Evolutionary conservation across 805 yeast genomes (phyloP).

Genomic region (Priceomyces haplophilus): DNA sequence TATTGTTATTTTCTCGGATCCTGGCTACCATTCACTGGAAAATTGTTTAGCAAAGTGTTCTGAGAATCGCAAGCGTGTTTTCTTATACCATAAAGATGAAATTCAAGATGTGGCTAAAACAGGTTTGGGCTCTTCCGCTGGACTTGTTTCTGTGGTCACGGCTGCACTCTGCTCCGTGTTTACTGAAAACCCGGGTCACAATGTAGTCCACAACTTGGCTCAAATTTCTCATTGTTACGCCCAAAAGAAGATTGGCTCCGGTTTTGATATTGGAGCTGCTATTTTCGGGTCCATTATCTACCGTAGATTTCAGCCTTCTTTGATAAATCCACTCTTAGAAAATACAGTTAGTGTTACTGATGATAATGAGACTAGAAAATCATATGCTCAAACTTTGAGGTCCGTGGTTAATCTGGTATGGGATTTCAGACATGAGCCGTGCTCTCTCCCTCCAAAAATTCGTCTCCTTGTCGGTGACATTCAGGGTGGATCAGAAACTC

Average conservation of each 20-base stretch:
- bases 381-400: conserved; percentile 19
- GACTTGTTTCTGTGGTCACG: conserved; percentile 76
- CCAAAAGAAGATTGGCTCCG: conserved; percentile 93
- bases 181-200: conserved; percentile 28
- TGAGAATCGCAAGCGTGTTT: conserved; percentile 37
- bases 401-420: conserved; percentile 50
- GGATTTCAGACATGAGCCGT: conserved; percentile 54
- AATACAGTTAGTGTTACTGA: conserved; percentile 6
- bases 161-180: conserved; percentile 61
- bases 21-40: conserved; percentile 82
- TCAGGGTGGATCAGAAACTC: conserved; percentile 89
- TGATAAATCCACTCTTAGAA: conserved; percentile 41
- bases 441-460: conserved; percentile 66
- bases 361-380: conserved; percentile 11
- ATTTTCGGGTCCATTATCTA: conserved; percentile 86
- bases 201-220: conserved; percentile 72
- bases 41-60: conserved; percentile 36
- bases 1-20: conserved; percentile 75
- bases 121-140: conserved; percentile 95
- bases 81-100: conserved; percentile 56
- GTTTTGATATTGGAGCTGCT: conserved; percentile 96
- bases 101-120: conserved; percentile 84
- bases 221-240: conserved; percentile 92
- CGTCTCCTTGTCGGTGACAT: conserved; percentile 90
- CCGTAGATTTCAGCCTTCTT: conserved; percentile 63